A percentile compares a stretch with the other conserved stretches of the same genome.
These are phyloP conservation scores for Trypanosoma brucei DNA, from an alignment of 208 protist species.

Conservation along the genomic window DNA sequence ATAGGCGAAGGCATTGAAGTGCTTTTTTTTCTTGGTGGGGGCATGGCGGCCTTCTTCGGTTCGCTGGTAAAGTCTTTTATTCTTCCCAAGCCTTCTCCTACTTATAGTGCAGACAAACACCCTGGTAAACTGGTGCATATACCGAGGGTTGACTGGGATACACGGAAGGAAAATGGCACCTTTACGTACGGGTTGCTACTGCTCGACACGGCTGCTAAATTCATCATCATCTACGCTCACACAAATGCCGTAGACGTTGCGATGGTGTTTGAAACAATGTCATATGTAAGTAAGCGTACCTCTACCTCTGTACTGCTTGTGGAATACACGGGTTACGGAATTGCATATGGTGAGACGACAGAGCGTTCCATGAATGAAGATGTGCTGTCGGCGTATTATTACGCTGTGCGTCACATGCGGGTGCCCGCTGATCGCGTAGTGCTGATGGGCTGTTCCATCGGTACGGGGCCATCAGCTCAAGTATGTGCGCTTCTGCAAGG, in stretches of 20 bases:
- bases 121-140: conserved; percentile 55
- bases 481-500: conserved; percentile 40
- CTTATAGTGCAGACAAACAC: conserved; percentile 45
- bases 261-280: conserved; percentile 65
- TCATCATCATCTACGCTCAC: conserved; percentile 80
- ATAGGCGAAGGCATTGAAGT: too few relatives aligned
- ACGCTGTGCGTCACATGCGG: conserved; percentile 40
- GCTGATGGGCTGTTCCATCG: conserved; percentile 79
- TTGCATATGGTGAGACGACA: conserved; percentile 39
- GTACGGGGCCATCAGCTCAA: conserved; percentile 48
- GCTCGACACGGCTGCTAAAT: conserved; percentile 40
- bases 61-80: conserved; percentile 72
- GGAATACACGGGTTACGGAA: conserved; percentile 85
- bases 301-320: conserved; percentile 60
- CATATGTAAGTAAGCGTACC: conserved; percentile 45
- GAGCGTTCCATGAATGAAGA: conserved; percentile 63
- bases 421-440: conserved; percentile 58
- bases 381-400: conserved; percentile 62
- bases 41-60: conserved; percentile 49
- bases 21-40: not conserved
- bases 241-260: conserved; percentile 84
- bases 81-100: conserved; percentile 57
- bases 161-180: conserved; percentile 40
- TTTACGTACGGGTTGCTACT: conserved; percentile 64
- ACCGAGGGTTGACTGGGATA: conserved; percentile 41